Evolutionary conservation across 1,284 basidiomycete species (phyloP), one percentile per base, ranked within the genome.

Genomic region (Ustilago vetiveriae): DNA sequence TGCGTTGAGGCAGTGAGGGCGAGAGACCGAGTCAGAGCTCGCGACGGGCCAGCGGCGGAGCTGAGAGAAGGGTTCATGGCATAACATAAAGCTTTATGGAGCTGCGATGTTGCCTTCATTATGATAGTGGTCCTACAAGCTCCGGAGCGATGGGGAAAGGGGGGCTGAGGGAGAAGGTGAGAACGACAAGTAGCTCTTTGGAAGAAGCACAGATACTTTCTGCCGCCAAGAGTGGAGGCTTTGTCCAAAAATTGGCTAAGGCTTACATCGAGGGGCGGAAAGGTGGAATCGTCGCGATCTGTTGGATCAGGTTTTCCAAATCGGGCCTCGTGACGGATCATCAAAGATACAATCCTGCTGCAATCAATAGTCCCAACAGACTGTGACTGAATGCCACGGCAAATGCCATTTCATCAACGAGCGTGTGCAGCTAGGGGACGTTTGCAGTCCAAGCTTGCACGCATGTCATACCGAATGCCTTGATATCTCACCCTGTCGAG

Each of bases 51-150:
- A 14, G 62, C 46, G n/a, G 37, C 23, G 19, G 17, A 1, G 19
- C 36, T 19, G 14, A 42, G 6, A 2, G 41, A 27, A 1, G 14
- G 1, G 30, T 37, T 17, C 2, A 45, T 9, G 3, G 44, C 41
- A 16, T 16, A 29, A n/a, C 49, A 3, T 0, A 58, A 24, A 9
- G 55, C 50, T 40, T 42, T 40, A 9, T 38, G 45, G 3, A 65
- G 50, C 30, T 57, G 45, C 21, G 21, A 35, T 17, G 55, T 46
- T n/a, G 42, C 33, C 21, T 41, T 58, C 62, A 64, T 64, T 10
- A 17, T 22, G 24, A 13, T 13, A 22, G 33, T 8, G 9, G 19
- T 7, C 13, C n/a, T n/a, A 6, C 32, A 6, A 11, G 36, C 19
- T 13, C 19, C 17, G 36, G 21, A n/a, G n/a, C 16, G 26, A 10